These are phyloP conservation scores for Aureobasidium sp. DNA, from an alignment of 2,329 filamentous ascomycete genomes.

Conservation along the genomic window DNA sequence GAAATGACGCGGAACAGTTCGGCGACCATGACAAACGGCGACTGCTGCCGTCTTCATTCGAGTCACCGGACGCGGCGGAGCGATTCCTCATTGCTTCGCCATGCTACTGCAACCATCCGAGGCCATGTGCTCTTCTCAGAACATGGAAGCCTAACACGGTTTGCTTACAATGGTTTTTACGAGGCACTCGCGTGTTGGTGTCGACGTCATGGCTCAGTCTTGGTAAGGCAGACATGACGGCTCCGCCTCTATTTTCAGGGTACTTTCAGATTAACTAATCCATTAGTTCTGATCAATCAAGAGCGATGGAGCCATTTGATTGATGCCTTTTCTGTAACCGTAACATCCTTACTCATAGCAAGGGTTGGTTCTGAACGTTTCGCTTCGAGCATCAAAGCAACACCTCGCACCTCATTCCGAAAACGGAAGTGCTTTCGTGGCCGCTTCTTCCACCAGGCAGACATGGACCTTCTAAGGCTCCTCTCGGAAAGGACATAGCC, in stretches of 20 bases:
- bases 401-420: slow-evolving; percentile 3
- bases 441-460: not conserved
- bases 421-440: not conserved
- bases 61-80: slow-evolving; percentile 5
- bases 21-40: not conserved
- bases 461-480: slow-evolving; percentile 3
- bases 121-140: slow-evolving; percentile 5
- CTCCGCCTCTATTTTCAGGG: slow-evolving; percentile 8
- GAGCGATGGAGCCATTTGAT: not conserved
- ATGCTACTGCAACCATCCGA: not conserved
- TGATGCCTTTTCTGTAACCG: not conserved
- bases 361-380: not conserved
- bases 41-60: not conserved
- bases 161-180: slow-evolving; percentile 1
- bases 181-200: slow-evolving; percentile 3
- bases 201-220: slow-evolving; percentile 9
- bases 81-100: not conserved
- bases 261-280: not conserved
- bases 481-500: not conserved
- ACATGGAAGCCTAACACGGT: slow-evolving; percentile 1
- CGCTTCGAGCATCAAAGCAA: not conserved
- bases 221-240: slow-evolving; percentile 1
- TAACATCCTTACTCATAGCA: not conserved
- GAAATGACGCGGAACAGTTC: not conserved
- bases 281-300: not conserved